A percentile compares a stretch with the other conserved stretches of the same genome.
Conservation (phyloP, 1,284 basidiomycete genomes). For the Wallemia mellicola region DNA sequence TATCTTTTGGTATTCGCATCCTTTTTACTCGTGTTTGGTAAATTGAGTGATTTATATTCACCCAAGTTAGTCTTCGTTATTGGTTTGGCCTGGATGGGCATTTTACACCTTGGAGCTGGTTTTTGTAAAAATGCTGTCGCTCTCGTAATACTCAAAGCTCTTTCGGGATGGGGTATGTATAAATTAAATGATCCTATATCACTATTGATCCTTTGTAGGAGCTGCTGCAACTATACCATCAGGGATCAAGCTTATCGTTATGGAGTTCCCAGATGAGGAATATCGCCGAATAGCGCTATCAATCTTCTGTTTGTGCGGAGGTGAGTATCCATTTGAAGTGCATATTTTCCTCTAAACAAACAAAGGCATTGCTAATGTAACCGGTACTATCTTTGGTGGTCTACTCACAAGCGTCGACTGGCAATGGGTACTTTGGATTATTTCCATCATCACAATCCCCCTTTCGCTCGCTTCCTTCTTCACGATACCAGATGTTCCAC, state of each 20-base stretch:
- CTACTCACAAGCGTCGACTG: not conserved
- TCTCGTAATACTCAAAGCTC: not conserved
- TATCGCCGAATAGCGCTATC: not conserved
- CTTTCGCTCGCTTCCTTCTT: not conserved
- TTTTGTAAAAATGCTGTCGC: not conserved
- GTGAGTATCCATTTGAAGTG: no score
- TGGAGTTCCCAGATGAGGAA: not conserved
- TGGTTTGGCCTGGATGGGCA: not conserved
- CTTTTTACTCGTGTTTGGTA: not conserved
- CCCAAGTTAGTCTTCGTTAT: not conserved
- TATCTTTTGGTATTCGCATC: not conserved
- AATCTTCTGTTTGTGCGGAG: not conserved
- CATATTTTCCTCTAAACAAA: no score
- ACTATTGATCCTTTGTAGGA: no score
- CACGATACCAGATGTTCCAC: not conserved
- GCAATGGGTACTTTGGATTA: not conserved
- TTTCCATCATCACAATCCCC: not conserved
- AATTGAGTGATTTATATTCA: not conserved
- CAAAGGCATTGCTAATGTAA: not conserved
- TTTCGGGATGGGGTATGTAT: no score
- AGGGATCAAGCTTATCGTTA: not conserved
- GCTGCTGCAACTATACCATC: not conserved
- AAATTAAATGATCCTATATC: no score
- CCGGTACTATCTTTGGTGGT: not conserved
- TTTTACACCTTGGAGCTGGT: not conserved